phyloP scores from a whole-genome alignment of 164 flowering plant species.

The Magnolia kwangsiensis region DNA sequence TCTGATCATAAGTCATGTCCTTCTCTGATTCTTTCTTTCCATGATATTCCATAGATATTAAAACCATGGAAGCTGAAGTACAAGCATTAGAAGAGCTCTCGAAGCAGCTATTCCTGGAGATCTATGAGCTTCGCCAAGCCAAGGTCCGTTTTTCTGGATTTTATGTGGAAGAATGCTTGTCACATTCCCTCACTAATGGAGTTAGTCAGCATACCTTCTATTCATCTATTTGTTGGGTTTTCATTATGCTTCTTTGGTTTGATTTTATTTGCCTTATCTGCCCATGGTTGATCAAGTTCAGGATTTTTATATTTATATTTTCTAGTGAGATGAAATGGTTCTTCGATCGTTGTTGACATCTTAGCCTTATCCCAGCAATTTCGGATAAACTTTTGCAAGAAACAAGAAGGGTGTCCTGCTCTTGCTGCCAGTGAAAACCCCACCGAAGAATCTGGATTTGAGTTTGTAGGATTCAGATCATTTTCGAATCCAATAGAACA shows the following conservation, averaged over 20 bases:
- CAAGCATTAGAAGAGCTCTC: slow-evolving; percentile 92
- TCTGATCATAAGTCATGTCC: background rate
- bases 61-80: slow-evolving; percentile 86
- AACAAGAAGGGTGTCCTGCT: too few species aligned
- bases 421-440: too few species aligned
- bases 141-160: slow-evolving; percentile 43
- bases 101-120: slow-evolving; percentile 89
- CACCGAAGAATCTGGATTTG: too few species aligned
- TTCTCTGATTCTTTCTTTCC: slow-evolving; percentile 8
- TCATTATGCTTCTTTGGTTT: background rate
- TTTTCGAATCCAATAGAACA: too few species aligned
- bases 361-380: background rate
- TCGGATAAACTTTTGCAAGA: background rate
- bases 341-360: background rate
- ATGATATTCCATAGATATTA: slow-evolving; percentile 52
- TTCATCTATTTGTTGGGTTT: background rate
- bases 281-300: background rate
- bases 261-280: background rate
- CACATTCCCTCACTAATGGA: background rate
- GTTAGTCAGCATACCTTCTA: background rate
- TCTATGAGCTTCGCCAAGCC: slow-evolving; percentile 95
- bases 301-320: too few species aligned
- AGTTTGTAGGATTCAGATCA: too few species aligned
- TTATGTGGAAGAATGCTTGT: background rate
- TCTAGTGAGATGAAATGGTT: background rate